Percentiles rank a stretch among this genome's conserved stretches.
Evolutionary conservation across 495 filamentous ascomycete species (phyloP).

Genomic region (Rostrohypoxylon terebratum): DNA sequence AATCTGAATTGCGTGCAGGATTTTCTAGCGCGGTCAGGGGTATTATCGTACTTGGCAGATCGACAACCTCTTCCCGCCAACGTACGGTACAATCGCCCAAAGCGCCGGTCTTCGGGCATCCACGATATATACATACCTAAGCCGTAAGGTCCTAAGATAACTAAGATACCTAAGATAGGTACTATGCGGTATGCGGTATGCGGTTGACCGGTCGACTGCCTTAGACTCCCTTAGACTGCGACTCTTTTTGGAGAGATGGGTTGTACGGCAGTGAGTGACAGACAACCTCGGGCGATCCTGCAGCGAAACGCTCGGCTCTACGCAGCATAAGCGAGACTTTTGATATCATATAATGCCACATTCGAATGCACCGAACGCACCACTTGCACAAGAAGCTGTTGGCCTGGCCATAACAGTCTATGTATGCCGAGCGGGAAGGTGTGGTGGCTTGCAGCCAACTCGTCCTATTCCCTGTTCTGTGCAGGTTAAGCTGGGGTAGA

Average conservation of each 20-base stretch:
- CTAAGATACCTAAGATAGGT: no score
- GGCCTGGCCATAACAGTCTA: slow-evolving; percentile 17
- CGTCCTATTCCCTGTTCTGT: slow-evolving; percentile 31
- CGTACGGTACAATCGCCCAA: slow-evolving; percentile 13
- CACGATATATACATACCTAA: neutral
- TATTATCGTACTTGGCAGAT: slow-evolving; percentile 38
- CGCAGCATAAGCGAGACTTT: slow-evolving; percentile 27
- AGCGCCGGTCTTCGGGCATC: slow-evolving; percentile 27
- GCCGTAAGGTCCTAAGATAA: no score
- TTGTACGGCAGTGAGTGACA: slow-evolving; percentile 24
- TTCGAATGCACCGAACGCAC: neutral
- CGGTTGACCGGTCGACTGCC: slow-evolving; percentile 16
- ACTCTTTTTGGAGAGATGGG: slow-evolving; percentile 18
- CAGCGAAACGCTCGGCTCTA: slow-evolving; percentile 33
- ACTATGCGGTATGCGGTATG: no score
- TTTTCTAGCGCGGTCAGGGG: slow-evolving; percentile 25
- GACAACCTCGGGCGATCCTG: slow-evolving; percentile 30
- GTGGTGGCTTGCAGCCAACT: slow-evolving; percentile 33
- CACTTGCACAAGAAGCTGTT: slow-evolving; percentile 20
- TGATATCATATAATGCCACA: slow-evolving; percentile 14
- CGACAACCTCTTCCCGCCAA: slow-evolving; percentile 20
- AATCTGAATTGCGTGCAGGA: slow-evolving; percentile 43
- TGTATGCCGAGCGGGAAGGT: slow-evolving; percentile 29
- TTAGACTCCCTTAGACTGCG: neutral
- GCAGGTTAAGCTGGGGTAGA: slow-evolving; percentile 24